Evolutionary conservation across 1,139 yeast species (phyloP).

Genomic region (Debaryomyces psychrophilus): DNA sequence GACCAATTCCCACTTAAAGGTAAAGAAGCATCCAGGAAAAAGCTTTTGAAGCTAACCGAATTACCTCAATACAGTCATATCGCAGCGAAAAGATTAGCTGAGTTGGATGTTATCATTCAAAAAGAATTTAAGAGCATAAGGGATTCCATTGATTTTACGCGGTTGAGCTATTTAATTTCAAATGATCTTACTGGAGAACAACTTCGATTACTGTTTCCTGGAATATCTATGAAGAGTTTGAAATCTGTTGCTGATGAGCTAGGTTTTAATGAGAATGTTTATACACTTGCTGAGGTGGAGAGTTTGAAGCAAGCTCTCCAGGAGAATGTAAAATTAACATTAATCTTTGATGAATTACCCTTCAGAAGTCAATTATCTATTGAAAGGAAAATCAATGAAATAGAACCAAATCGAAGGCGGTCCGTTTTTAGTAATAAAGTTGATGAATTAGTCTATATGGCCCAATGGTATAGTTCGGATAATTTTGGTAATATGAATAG

Average conservation of each 20-base stretch:
- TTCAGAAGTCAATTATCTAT: conserved; percentile 17
- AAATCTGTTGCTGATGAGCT: conserved; percentile 10
- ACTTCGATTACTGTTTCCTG: conserved; percentile 14
- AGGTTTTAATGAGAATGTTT: conserved; percentile 10
- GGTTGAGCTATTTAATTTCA: conserved; percentile 13
- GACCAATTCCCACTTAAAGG: conserved; percentile 5
- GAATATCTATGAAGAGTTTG: conserved; percentile 10
- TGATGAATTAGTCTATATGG: conserved; percentile 42
- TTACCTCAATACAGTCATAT: neutral
- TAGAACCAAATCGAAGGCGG: conserved; percentile 23
- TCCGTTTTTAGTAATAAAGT: conserved; percentile 29
- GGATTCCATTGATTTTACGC: conserved; percentile 7
- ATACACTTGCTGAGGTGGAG: conserved; percentile 22
- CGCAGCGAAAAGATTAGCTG: neutral
- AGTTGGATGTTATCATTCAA: neutral
- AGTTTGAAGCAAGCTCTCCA: conserved; percentile 14
- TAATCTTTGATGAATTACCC: conserved; percentile 19
- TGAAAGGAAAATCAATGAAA: conserved; percentile 22
- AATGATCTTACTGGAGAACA: conserved; percentile 16
- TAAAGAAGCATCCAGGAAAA: neutral
- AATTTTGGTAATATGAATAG: conserved; percentile 21
- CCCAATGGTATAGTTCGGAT: conserved; percentile 36
- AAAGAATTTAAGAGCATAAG: conserved; percentile 1
- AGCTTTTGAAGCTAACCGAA: neutral
- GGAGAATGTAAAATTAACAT: conserved; percentile 12